Evolutionary conservation across 2,329 filamentous ascomycete species (phyloP), one percentile per base, ranked within the genome.

Genomic region (Trichophyton benhamiae): DNA sequence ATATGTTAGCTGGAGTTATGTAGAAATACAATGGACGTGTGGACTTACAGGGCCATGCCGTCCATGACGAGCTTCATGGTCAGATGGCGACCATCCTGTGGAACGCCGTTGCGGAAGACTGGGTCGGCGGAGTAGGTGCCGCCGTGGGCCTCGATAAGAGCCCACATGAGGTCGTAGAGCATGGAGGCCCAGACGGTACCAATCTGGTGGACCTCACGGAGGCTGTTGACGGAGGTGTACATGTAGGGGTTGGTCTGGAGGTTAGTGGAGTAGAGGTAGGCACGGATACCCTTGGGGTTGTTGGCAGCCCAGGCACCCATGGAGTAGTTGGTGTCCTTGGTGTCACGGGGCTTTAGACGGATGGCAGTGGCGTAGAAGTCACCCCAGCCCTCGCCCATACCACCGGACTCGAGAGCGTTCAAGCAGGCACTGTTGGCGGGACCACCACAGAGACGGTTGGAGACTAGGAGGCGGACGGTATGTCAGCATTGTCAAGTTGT

Each of bases 311-410:
- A 64, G 15, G 58, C 60, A n/a, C 62, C 62, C 62, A 64, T 64
- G 41, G 58, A 57, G 58, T 62, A 62, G 46, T 62, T 53, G 17
- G 41, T 64, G 17, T 36, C 33, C 41, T 58, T 60, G 36, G 62
- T 64, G 53, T 64, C 60, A 25, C 44, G 3, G n/a, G 41, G 3
- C 62, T 64, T 64, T 33, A 64, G 46, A 41, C 60, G 60, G 60
- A 61, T 58, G 27, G 52, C 49, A 42, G 62, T 64, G 53, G 62
- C 62, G 4, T 62, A 13, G 62, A 62, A 62, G 36, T 64, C 63
- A 58, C 60, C 60, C 63, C 63, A 64, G 25, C 63, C 63, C 41
- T 64, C 63, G 59, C 63, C 63, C 63, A 64, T 64, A 62, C 63
- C 63, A 57, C 63, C 63, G 42, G 63, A 58, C 42, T 64, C 63